Percentiles rank a stretch among this genome's conserved stretches.
Conservation (phyloP, 495 filamentous ascomycete genomes). For the Lasiosphaeria miniovina region DNA sequence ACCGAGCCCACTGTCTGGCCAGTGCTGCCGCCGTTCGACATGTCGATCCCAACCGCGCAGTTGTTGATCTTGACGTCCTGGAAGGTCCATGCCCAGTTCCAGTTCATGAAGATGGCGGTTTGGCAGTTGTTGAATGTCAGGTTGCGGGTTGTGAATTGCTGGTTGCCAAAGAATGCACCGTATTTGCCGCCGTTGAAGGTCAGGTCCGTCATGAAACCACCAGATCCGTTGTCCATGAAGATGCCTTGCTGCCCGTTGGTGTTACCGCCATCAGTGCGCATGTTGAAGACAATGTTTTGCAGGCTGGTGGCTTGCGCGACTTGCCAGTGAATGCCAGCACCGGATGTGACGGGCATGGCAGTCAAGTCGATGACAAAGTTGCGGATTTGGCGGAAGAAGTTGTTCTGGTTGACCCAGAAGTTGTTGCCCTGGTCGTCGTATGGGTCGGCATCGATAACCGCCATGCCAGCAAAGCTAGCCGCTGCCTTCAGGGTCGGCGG, state of each 20-base stretch:
- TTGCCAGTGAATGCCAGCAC: conserved; percentile 95
- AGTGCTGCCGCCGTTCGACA: conserved; percentile 59
- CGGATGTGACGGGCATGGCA: conserved; percentile 58
- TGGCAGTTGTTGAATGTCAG: conserved; percentile 84
- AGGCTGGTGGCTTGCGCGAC: conserved; percentile 91
- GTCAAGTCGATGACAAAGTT: conserved; percentile 91
- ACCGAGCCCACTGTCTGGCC: conserved; percentile 74
- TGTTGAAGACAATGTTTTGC: conserved; percentile 88
- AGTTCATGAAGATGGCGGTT: conserved; percentile 90
- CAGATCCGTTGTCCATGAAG: conserved; percentile 96
- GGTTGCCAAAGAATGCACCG: conserved; percentile 85
- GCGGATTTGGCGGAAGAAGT: conserved; percentile 95
- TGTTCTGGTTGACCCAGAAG: conserved; percentile 91
- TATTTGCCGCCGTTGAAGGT: conserved; percentile 83
- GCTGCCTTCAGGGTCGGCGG: conserved; percentile 76
- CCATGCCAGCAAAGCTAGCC: conserved; percentile 74
- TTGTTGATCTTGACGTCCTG: conserved; percentile 79
- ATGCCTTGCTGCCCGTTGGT: conserved; percentile 81
- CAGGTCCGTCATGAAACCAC: conserved; percentile 84
- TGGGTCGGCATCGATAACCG: conserved; percentile 84
- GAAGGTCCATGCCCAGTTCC: conserved; percentile 91
- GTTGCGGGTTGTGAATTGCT: conserved; percentile 94
- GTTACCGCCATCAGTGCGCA: conserved; percentile 67
- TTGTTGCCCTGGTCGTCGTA: conserved; percentile 59
- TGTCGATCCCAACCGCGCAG: conserved; percentile 76